These are phyloP conservation scores for Rubia yunnanensis DNA, from an alignment of 257 asterid species.

Conservation along the genomic window DNA sequence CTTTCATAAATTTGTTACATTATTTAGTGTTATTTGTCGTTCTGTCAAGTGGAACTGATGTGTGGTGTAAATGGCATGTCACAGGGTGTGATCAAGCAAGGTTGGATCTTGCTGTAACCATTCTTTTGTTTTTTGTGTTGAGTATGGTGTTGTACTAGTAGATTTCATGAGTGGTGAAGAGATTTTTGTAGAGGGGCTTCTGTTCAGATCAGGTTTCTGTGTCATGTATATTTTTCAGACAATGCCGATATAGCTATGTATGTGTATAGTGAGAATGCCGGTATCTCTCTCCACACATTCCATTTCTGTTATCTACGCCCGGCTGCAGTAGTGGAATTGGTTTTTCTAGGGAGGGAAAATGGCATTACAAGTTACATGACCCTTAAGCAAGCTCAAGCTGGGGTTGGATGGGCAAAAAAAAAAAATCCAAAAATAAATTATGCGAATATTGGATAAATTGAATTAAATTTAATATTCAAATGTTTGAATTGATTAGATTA, in stretches of 20 bases:
- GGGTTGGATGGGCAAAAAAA: too few relatives aligned
- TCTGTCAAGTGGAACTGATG: slow-evolving; percentile 14
- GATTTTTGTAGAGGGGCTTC: slow-evolving; percentile 20
- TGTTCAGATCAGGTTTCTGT: background rate
- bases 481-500: too few relatives aligned
- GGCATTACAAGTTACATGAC: too few relatives aligned
- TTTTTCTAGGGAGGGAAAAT: too few relatives aligned
- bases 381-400: too few relatives aligned
- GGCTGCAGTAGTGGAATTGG: too few relatives aligned
- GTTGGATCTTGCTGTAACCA: slow-evolving; percentile 34
- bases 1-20: too few relatives aligned
- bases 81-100: slow-evolving; percentile 39
- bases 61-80: slow-evolving; percentile 2
- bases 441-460: too few relatives aligned
- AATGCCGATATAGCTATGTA: slow-evolving; percentile 5
- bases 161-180: slow-evolving; percentile 22
- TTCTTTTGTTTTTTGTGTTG: slow-evolving; percentile 52
- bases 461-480: too few relatives aligned
- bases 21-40: background rate
- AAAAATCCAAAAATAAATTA: too few relatives aligned
- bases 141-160: slow-evolving; percentile 37
- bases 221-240: slow-evolving; percentile 9
- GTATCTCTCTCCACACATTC: background rate
- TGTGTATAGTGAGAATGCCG: background rate
- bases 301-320: too few relatives aligned